Evolutionary conservation across 768 basidiomycete genomes (phyloP), one percentile per base, ranked within the genome.

Genomic region (Xerocomus brunneocitrinus): DNA sequence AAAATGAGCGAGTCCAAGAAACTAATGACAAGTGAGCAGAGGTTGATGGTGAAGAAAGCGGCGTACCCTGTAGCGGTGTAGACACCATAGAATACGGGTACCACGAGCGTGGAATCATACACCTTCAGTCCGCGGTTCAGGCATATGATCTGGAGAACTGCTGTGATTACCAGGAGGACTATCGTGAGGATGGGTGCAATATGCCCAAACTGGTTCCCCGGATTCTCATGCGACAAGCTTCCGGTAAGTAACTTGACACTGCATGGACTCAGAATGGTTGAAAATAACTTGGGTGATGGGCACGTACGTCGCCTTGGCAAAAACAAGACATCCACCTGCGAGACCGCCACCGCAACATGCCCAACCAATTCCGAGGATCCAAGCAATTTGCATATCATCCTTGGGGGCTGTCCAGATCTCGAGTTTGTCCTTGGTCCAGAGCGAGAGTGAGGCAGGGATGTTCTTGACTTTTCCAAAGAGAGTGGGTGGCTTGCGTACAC

Each of bases 301-400:
- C 36, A 64, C 69, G 51, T 39, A 70, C 69, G 59, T 70, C 8
- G 70, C 69, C 49, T 72, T 87, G 6, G 86, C 86, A 56, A 98
- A 95, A 3, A 98, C 91, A 53, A 98, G 76, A 69, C 85, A 89
- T 39, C 85, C 84, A 5, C 95, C 95, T 6, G 92, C 91, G 36
- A 98, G 74, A 34, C 91, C 87, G 12, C 95, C 95, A 32, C 95
- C 94, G 50, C 85, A 84, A 57, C 93, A 93, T 3, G 92, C 89
- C 95, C 95, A 98, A 2, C 86, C 87, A 47, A 98, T 91, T 13
- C 94, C 95, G 42, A 95, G 77, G 27, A 89, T 85, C 91, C 93
- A 97, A 7, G 87, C 87, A 39, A 98, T 75, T 50, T 85, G 84
- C 60, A 81, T 87, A 64, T 98, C 95, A 63, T 87, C 87, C 63